phyloP scores from a whole-genome alignment of 148 eudicot species.

The Fagopyrum tataricum region DNA sequence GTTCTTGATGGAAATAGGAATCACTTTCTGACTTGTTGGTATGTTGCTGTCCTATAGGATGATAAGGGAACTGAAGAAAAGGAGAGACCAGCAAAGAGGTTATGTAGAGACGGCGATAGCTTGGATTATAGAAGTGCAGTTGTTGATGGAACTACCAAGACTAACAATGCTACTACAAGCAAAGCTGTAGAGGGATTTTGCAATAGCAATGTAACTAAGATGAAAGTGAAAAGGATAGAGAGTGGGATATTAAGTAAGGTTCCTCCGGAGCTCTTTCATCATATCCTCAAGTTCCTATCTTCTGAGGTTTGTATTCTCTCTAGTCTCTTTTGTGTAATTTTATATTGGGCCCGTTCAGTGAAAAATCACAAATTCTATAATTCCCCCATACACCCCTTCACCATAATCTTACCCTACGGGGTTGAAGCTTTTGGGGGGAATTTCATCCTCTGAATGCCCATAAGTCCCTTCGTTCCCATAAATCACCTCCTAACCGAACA shows the following conservation, averaged over 20 bases:
- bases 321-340: neutral
- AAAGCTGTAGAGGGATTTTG: slow-evolving; percentile 10
- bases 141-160: slow-evolving; percentile 7
- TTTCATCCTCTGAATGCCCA: too few species aligned
- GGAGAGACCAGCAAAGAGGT: slow-evolving; percentile 48
- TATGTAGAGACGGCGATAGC: slow-evolving; percentile 30
- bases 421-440: too few species aligned
- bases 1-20: too few species aligned
- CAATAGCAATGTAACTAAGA: slow-evolving; percentile 11
- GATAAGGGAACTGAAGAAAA: slow-evolving; percentile 28
- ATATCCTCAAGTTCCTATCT: slow-evolving; percentile 87
- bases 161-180: slow-evolving; percentile 13
- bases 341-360: neutral
- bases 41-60: slow-evolving; percentile 23
- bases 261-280: slow-evolving; percentile 79
- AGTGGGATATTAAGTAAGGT: slow-evolving; percentile 62
- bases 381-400: too few species aligned
- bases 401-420: too few species aligned
- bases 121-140: slow-evolving; percentile 17
- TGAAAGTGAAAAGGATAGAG: slow-evolving; percentile 35
- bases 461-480: too few species aligned
- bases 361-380: too few species aligned
- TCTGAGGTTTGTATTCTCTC: slow-evolving; percentile 58
- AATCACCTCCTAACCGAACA: too few species aligned
- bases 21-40: too few species aligned